These are phyloP conservation scores for Halteria grandinella DNA, from an alignment of 73 alveolate species.

Conservation along the genomic window DNA sequence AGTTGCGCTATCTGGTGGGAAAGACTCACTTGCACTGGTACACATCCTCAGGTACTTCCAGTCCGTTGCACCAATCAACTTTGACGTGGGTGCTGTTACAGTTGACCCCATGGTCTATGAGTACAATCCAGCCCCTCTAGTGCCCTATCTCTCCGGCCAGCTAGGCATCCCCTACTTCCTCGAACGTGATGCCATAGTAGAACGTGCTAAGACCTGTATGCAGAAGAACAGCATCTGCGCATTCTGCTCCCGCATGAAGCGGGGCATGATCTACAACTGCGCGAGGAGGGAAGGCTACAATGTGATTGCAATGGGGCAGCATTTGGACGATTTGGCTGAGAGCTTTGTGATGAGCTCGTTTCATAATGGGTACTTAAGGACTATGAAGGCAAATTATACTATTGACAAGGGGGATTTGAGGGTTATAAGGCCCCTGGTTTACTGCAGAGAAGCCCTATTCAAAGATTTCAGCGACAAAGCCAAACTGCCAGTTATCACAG, in stretches of 20 bases:
- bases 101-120: slow-evolving; percentile 98
- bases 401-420: slow-evolving; percentile 93
- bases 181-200: slow-evolving; percentile 87
- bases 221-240: slow-evolving; percentile 96
- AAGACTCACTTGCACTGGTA: slow-evolving; percentile 95
- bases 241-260: slow-evolving; percentile 97
- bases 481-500: slow-evolving; percentile 96
- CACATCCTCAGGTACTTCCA: slow-evolving; percentile 85
- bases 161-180: slow-evolving; percentile 90
- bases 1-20: slow-evolving; percentile 97
- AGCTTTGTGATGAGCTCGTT: slow-evolving; percentile 96
- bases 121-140: slow-evolving; percentile 94
- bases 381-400: slow-evolving; percentile 95
- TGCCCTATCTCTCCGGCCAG: slow-evolving; percentile 66
- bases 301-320: slow-evolving; percentile 96
- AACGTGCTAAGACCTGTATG: slow-evolving; percentile 85
- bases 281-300: slow-evolving; percentile 92
- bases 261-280: slow-evolving; percentile 95
- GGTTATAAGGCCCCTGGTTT: slow-evolving; percentile 97
- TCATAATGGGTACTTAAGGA: slow-evolving; percentile 94
- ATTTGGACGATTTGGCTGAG: slow-evolving; percentile 98
- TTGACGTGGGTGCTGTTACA: slow-evolving; percentile 91
- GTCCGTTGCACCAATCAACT: slow-evolving; percentile 80
- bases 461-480: slow-evolving; percentile 85
- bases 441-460: slow-evolving; percentile 92